Evolutionary conservation across 306 rosid species (phyloP).

Genomic region (Acmispon strigosus): DNA sequence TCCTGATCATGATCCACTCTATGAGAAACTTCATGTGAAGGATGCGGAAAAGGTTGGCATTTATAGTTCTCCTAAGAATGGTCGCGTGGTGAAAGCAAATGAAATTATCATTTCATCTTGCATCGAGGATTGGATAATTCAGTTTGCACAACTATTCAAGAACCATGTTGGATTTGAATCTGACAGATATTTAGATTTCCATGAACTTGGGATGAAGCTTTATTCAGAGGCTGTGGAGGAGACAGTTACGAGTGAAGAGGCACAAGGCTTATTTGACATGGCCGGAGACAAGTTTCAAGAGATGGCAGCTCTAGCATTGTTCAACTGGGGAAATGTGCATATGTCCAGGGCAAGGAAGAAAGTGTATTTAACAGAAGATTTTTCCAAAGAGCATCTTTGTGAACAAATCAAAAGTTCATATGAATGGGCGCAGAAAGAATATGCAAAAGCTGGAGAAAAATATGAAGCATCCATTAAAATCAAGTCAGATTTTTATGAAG

Average conservation of each 20-base stretch:
- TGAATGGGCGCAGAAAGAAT: constrained; percentile 70
- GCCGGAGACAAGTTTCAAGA: constrained; percentile 84
- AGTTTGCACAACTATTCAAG: constrained; percentile 74
- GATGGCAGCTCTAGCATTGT: constrained; percentile 86
- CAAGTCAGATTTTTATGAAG: constrained; percentile 79
- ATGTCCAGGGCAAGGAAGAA: constrained; percentile 81
- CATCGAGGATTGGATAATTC: constrained; percentile 85
- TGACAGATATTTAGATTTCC: constrained; percentile 67
- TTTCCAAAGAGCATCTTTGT: constrained; percentile 40
- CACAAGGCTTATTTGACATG: constrained; percentile 68
- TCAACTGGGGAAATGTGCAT: constrained; percentile 95
- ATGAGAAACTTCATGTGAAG: constrained; percentile 34
- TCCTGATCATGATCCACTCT: constrained; percentile 62
- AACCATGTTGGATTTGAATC: constrained; percentile 78
- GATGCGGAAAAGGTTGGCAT: constrained; percentile 9
- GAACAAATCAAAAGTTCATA: constrained; percentile 48
- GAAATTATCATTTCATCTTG: constrained; percentile 49
- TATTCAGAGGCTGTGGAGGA: constrained; percentile 97
- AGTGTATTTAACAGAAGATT: constrained; percentile 47
- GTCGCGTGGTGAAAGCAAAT: constrained; percentile 30
- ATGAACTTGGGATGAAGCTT: constrained; percentile 76
- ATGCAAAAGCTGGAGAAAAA: constrained; percentile 62
- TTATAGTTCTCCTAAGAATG: constrained; percentile 32
- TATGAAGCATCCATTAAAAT: constrained; percentile 63
- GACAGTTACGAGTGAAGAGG: constrained; percentile 75